Evolutionary conservation across 2,329 filamentous ascomycete genomes (phyloP).

Genomic region (Rhynchosporium graminicola): DNA sequence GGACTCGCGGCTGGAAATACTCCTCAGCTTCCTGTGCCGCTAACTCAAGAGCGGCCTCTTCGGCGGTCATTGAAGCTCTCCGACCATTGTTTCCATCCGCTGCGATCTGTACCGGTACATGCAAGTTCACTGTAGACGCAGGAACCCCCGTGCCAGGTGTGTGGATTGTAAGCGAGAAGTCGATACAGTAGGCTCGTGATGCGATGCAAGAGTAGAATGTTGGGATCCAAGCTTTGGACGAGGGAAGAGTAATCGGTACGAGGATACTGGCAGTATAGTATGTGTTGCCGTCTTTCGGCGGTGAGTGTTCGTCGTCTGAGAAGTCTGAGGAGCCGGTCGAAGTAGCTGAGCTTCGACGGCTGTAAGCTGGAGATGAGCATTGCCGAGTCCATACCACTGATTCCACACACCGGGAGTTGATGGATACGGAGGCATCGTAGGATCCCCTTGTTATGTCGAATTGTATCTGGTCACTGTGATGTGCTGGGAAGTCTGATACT

Average conservation of each 20-base stretch:
- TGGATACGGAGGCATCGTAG: conserved; percentile 33
- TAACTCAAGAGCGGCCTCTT: conserved; percentile 32
- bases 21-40: conserved; percentile 32
- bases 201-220: conserved; percentile 71
- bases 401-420: conserved; percentile 39
- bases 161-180: conserved; percentile 57
- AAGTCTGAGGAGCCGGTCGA: conserved; percentile 31
- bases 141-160: conserved; percentile 47
- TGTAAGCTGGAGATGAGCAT: conserved; percentile 27
- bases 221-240: conserved; percentile 62
- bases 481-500: conserved; percentile 27
- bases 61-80: conserved; percentile 27
- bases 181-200: conserved; percentile 63
- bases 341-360: conserved; percentile 35
- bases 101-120: conserved; percentile 38
- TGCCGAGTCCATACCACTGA: conserved; percentile 39
- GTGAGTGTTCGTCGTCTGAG: conserved; percentile 26
- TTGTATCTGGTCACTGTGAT: conserved; percentile 22
- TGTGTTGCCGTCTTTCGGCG: conserved; percentile 16
- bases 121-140: conserved; percentile 40
- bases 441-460: conserved; percentile 34
- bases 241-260: conserved; percentile 63
- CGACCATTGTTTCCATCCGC: conserved; percentile 32
- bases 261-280: conserved; percentile 62
- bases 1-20: conserved; percentile 35